Evolutionary conservation across 2,329 filamentous ascomycete species (phyloP), one percentile per base, ranked within the genome.

Genomic region (Exserohilum turcica): DNA sequence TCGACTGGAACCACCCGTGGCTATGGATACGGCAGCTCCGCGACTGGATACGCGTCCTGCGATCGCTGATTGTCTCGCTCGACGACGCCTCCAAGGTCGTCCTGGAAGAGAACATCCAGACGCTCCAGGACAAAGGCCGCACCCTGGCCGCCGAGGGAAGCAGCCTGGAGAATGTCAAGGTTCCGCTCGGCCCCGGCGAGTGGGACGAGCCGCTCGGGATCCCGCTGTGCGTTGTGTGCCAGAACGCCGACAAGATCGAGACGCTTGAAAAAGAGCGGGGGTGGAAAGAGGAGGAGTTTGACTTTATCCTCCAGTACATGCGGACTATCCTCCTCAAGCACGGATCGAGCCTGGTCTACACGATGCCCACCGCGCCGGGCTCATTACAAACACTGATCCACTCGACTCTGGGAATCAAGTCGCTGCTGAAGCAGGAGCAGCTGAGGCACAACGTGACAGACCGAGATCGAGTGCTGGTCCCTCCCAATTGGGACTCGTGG

Each of bases 401-500:
- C 75, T 91, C 91, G 9, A 91, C 89, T 45, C 81, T 97, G 15
- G 90, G 90, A 48, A 92, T 96, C 72, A 91, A 90, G 56, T 95
- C 90, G 18, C 82, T 94, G 16, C 79, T 95, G 15, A 85, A 74
- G 56, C 73, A 75, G 52, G 70, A 74, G 46, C 64, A 72, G 37
- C 61, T 77, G 9, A 69, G 74, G 46, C 71, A 92, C 72, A 96
- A 96, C 66, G 90, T 95, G 56, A 94, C 95, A 61, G 94, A 94
- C 76, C 84, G 93, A 54, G 92, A 96, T 74, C 95, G 95, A 80
- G 92, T 99, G 48, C 82, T 97, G 5, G 90, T 99, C 0, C 93
- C 93, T 1, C 89, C 92, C 13, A 97, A 97, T 73, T 99, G 94
- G 94, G 94, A 99, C 75, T 97, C 92, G 0, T 97, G 92, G 90